Evolutionary conservation across 2,329 filamentous ascomycete genomes (phyloP).

Genomic region (Atkinsonella hypoxylon): DNA sequence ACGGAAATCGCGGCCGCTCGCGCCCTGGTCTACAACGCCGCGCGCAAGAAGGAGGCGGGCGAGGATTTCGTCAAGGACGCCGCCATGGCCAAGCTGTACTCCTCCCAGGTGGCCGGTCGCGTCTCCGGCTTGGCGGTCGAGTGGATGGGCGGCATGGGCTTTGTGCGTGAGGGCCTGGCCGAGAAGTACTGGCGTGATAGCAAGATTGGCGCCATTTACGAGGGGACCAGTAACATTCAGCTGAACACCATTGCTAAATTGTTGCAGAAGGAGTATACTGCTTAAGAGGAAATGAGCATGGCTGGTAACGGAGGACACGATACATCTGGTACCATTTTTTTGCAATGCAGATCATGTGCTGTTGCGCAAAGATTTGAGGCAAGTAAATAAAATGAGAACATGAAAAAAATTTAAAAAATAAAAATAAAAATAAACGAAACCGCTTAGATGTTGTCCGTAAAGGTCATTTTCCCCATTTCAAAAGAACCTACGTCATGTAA

Average conservation of each 20-base stretch:
- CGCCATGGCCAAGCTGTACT: slow-evolving; percentile 95
- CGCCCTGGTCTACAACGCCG: slow-evolving; percentile 88
- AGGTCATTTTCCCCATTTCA: no score
- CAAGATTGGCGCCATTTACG: slow-evolving; percentile 98
- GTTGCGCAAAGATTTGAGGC: no score
- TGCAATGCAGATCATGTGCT: not conserved
- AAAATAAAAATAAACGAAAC: not conserved
- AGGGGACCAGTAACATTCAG: slow-evolving; percentile 75
- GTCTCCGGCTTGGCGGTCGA: slow-evolving; percentile 82
- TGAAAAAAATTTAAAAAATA: not conserved
- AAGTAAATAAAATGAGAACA: no score
- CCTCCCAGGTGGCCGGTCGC: slow-evolving; percentile 81
- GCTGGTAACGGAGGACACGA: not conserved
- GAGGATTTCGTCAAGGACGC: slow-evolving; percentile 92
- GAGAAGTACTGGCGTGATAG: slow-evolving; percentile 98
- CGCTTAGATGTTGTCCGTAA: no score
- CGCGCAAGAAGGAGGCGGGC: slow-evolving; percentile 95
- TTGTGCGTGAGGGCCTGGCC: slow-evolving; percentile 87
- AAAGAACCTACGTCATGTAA: not conserved
- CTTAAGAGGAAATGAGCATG: slow-evolving; percentile 13
- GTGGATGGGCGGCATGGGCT: slow-evolving; percentile 99
- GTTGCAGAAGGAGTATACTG: slow-evolving; percentile 49
- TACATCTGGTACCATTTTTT: not conserved
- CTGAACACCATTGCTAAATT: slow-evolving; percentile 53
- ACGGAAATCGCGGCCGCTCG: slow-evolving; percentile 86